These are phyloP conservation scores for Penicillium polonicum DNA, from an alignment of 2,329 filamentous ascomycete genomes.

Conservation along the genomic window DNA sequence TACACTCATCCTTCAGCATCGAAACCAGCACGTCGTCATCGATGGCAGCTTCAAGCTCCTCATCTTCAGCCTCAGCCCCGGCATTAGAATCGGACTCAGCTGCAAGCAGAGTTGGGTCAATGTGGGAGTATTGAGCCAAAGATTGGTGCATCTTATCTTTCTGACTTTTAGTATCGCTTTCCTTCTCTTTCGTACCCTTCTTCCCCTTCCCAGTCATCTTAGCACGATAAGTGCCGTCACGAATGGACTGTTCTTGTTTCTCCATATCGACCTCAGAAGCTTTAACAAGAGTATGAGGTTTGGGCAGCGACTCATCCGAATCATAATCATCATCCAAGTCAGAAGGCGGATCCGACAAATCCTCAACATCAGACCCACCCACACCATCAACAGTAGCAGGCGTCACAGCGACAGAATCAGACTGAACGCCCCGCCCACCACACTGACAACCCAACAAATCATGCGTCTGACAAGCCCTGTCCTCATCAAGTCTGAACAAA, in stretches of 20 bases:
- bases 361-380: slow-evolving; percentile 7
- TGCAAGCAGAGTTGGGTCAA: slow-evolving; percentile 38
- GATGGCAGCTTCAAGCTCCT: slow-evolving; percentile 26
- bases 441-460: slow-evolving; percentile 65
- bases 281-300: slow-evolving; percentile 37
- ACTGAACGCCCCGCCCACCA: slow-evolving; percentile 50
- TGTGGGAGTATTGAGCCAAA: slow-evolving; percentile 45
- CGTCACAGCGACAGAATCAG: slow-evolving; percentile 6
- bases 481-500: slow-evolving; percentile 64
- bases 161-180: slow-evolving; percentile 20
- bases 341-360: neutral
- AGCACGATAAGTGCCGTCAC: slow-evolving; percentile 17
- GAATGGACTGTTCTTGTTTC: slow-evolving; percentile 34
- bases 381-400: slow-evolving; percentile 10
- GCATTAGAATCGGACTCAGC: slow-evolving; percentile 4
- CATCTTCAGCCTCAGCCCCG: slow-evolving; percentile 4
- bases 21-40: slow-evolving; percentile 38
- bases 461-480: slow-evolving; percentile 64
- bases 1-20: slow-evolving; percentile 40
- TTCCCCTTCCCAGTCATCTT: slow-evolving; percentile 2
- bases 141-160: slow-evolving; percentile 44
- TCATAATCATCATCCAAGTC: slow-evolving; percentile 17
- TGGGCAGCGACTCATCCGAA: slow-evolving; percentile 27
- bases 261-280: slow-evolving; percentile 42
- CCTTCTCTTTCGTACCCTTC: slow-evolving; percentile 1